A percentile compares a stretch with the other conserved stretches of the same genome.
Evolutionary conservation across 2,329 filamentous ascomycete genomes (phyloP).

Genomic region (Cordyceps pruinosa): DNA sequence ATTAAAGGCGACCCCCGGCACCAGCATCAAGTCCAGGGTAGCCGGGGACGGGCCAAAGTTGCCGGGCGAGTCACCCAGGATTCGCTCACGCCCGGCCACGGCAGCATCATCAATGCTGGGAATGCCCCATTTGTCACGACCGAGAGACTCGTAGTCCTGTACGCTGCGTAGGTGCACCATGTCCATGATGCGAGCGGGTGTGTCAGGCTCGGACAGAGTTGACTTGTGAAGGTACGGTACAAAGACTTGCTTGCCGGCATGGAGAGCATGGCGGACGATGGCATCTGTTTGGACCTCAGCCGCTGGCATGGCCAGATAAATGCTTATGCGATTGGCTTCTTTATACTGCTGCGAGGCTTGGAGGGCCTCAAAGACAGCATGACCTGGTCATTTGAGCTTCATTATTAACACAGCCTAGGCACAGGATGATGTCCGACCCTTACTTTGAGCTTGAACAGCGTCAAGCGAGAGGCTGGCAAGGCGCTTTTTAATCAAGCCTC

Average conservation of each 20-base stretch:
- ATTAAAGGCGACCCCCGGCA: slow-evolving; percentile 93
- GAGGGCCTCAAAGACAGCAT: slow-evolving; percentile 56
- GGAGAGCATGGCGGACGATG: slow-evolving; percentile 76
- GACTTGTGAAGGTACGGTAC: slow-evolving; percentile 79
- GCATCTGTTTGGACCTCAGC: slow-evolving; percentile 78
- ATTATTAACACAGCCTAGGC: neutral
- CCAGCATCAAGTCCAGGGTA: slow-evolving; percentile 75
- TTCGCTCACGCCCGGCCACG: slow-evolving; percentile 60
- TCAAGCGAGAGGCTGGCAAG: slow-evolving; percentile 57
- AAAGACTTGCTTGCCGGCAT: slow-evolving; percentile 74
- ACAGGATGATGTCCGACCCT: slow-evolving; percentile 22
- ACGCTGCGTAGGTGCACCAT: slow-evolving; percentile 76
- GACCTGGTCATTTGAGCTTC: slow-evolving; percentile 33
- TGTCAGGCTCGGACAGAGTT: slow-evolving; percentile 37
- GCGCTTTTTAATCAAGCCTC: slow-evolving; percentile 60
- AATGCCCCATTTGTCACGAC: slow-evolving; percentile 85
- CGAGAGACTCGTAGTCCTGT: slow-evolving; percentile 69
- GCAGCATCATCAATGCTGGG: slow-evolving; percentile 69
- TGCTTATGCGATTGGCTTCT: slow-evolving; percentile 66
- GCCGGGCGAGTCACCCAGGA: slow-evolving; percentile 56
- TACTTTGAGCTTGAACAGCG: slow-evolving; percentile 63
- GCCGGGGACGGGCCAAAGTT: slow-evolving; percentile 29
- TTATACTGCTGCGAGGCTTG: slow-evolving; percentile 66
- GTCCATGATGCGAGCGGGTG: slow-evolving; percentile 73
- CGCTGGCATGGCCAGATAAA: slow-evolving; percentile 89